Conservation (phyloP, 73 alveolate species). For the Tetrahymena elliotti region DNA sequence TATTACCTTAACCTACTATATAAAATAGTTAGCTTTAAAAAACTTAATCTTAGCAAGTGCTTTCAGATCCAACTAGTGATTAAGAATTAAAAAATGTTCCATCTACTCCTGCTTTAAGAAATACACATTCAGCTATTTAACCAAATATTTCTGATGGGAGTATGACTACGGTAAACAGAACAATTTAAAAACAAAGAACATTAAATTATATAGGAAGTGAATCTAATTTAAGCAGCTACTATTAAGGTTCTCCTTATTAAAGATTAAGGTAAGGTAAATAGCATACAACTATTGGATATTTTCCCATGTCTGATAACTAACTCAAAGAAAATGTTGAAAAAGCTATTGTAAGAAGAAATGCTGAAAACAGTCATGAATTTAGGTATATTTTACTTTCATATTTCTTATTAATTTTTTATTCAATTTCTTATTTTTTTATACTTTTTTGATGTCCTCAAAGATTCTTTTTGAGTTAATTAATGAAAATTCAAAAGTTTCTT, state of each 20-base stretch:
- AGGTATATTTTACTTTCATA: background rate
- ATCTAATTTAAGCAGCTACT: background rate
- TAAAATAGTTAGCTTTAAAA: background rate
- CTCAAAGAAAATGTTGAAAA: background rate
- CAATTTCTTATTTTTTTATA: no score
- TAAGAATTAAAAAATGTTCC: background rate
- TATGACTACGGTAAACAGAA: background rate
- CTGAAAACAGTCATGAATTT: background rate
- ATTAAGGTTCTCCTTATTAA: background rate
- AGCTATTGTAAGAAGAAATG: background rate
- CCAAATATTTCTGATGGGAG: background rate
- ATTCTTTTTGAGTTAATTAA: no score
- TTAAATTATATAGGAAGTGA: background rate
- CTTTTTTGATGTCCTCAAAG: no score
- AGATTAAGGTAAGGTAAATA: background rate
- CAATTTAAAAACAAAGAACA: background rate
- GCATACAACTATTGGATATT: background rate
- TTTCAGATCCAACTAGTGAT: background rate
- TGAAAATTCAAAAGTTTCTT: no score
- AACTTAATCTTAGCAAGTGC: background rate
- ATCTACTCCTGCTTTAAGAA: background rate
- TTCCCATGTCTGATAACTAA: background rate
- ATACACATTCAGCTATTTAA: background rate
- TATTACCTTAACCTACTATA: background rate
- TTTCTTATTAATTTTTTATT: no score